phyloP scores from a whole-genome alignment of 2,329 filamentous ascomycete species.

The Diaporthe vaccinii region DNA sequence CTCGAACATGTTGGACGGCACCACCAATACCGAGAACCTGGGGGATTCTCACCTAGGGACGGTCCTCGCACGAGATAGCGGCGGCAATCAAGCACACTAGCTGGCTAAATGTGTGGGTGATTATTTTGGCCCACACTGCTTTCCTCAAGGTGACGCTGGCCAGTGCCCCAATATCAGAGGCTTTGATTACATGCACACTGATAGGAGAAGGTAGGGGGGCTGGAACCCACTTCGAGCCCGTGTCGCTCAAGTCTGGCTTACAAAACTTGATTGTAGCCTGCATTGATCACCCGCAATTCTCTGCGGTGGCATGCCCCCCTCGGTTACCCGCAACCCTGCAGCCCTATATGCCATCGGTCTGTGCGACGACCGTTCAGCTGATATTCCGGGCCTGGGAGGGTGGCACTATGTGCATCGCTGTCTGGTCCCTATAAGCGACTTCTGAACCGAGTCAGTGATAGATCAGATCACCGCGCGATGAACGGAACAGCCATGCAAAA shows the following conservation, averaged over 20 bases:
- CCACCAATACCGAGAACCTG: not conserved
- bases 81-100: not conserved
- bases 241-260: not conserved
- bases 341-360: conserved; percentile 31
- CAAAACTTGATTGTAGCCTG: conserved; percentile 6
- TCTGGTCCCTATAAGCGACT: not conserved
- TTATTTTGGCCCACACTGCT: not conserved
- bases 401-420: not conserved
- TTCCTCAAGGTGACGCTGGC: not conserved
- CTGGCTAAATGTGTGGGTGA: not conserved
- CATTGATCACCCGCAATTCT: not conserved
- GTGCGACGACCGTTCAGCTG: conserved; percentile 26
- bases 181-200: conserved; percentile 5
- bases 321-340: conserved; percentile 11
- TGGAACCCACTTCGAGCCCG: not conserved
- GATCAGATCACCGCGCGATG: conserved; percentile 27
- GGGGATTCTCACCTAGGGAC: conserved; percentile 9
- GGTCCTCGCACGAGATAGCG: conserved; percentile 9
- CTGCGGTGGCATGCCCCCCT: not conserved
- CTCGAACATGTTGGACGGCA: conserved; percentile 20
- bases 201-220: not conserved
- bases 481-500: conserved; percentile 2
- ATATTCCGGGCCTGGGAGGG: conserved; percentile 8
- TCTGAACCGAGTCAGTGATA: conserved; percentile 17
- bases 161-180: not conserved